Conservation (phyloP, 129 eudicot species). For the Glebionis coronaria region DNA sequence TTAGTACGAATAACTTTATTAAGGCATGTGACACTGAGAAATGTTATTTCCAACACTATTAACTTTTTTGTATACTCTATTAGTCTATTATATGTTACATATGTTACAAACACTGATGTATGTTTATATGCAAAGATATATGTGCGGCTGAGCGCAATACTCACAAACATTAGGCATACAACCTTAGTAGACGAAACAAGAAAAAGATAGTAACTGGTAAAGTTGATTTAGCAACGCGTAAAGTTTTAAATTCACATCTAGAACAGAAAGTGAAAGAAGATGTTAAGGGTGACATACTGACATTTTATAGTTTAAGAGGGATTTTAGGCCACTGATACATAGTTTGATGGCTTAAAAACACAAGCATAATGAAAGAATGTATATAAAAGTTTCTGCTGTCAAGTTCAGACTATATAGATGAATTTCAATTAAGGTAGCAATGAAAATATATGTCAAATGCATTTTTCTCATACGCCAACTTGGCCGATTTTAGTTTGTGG, state of each 20-base stretch:
- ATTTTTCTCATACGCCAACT: neutral
- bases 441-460: neutral
- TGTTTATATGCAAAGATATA: neutral
- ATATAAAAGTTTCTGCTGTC: no score
- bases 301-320: neutral
- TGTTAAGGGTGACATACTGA: neutral
- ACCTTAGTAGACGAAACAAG: neutral
- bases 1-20: neutral
- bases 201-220: neutral
- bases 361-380: neutral
- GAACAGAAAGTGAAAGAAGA: neutral
- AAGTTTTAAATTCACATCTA: neutral
- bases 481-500: neutral
- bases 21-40: neutral
- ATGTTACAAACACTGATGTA: neutral
- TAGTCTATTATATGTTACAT: neutral
- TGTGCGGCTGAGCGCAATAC: neutral
- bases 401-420: neutral
- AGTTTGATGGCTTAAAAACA: neutral
- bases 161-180: neutral
- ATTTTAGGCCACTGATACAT: slow-evolving; percentile 6
- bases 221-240: neutral
- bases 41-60: neutral
- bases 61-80: neutral
- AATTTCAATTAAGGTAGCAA: neutral